Conservation (phyloP, 75 land plant genomes). For the Adiantum capillusveneris region DNA sequence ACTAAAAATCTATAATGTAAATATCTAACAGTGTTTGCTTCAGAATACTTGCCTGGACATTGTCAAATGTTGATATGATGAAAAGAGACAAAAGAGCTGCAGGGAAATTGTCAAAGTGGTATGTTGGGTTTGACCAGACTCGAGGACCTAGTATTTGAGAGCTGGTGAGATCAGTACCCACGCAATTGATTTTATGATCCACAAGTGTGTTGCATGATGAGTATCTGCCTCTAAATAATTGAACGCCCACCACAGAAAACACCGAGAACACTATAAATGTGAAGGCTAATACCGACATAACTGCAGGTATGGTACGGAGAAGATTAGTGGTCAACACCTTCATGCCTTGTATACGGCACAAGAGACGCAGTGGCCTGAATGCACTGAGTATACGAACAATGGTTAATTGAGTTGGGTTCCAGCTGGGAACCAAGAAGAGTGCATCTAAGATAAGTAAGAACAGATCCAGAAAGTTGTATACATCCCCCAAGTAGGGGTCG, state of each 20-base stretch:
- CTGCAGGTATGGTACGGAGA: conserved; percentile 24
- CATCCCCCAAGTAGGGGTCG: conserved; percentile 34
- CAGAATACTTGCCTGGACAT: conserved; percentile 4
- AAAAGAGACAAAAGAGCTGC: conserved; percentile 27
- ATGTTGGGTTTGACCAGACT: conserved; percentile 17
- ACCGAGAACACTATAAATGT: conserved; percentile 26
- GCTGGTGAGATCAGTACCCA: conserved; percentile 18
- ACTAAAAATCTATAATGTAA: too few species aligned
- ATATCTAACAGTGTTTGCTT: too few species aligned
- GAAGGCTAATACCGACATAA: conserved; percentile 20
- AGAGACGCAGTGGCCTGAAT: conserved; percentile 19
- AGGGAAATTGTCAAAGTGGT: conserved; percentile 30
- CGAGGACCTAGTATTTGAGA: conserved; percentile 12
- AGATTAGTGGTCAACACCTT: conserved; percentile 14
- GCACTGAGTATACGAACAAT: conserved; percentile 15
- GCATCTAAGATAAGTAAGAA: conserved; percentile 22
- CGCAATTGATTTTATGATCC: conserved; percentile 15
- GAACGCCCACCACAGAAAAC: conserved; percentile 25
- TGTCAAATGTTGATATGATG: conserved; percentile 28
- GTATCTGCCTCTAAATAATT: conserved; percentile 14
- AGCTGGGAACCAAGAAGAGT: conserved; percentile 5
- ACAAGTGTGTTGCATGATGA: conserved; percentile 15
- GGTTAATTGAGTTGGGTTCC: not conserved
- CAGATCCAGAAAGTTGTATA: conserved; percentile 27
- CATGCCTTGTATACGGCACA: conserved; percentile 27